Conservation (phyloP, 2,329 filamentous ascomycete species). For the Verticillium klebahnii region DNA sequence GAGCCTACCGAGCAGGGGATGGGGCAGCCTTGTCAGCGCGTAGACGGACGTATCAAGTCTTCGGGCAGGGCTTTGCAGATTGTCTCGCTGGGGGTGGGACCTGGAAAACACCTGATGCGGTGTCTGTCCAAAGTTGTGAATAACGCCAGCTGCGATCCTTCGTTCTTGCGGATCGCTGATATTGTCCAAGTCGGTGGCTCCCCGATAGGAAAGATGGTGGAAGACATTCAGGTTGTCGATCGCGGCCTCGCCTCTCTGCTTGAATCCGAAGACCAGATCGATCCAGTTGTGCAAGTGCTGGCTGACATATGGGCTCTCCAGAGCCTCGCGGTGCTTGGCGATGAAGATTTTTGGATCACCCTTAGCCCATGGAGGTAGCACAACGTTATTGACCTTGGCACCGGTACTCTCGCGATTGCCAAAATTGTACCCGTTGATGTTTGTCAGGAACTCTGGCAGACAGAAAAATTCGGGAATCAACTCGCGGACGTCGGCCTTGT, state of each 20-base stretch:
- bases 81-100: constrained; percentile 73
- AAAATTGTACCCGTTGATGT: constrained; percentile 92
- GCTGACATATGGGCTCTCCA: constrained; percentile 91
- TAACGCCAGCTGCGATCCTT: constrained; percentile 86
- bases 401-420: constrained; percentile 78
- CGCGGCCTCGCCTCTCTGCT: constrained; percentile 89
- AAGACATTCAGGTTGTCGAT: constrained; percentile 93
- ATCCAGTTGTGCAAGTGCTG: constrained; percentile 92
- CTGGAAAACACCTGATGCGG: constrained; percentile 89
- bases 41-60: constrained; percentile 76
- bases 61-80: constrained; percentile 56
- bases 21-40: constrained; percentile 70
- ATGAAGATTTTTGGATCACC: constrained; percentile 95
- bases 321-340: constrained; percentile 87
- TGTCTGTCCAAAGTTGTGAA: constrained; percentile 98
- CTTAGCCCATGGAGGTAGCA: constrained; percentile 94
- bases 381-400: constrained; percentile 76
- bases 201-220: constrained; percentile 91
- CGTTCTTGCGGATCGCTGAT: constrained; percentile 87
- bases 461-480: constrained; percentile 97
- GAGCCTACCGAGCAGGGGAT: constrained; percentile 63
- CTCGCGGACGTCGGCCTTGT: constrained; percentile 91
- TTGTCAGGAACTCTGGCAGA: constrained; percentile 89
- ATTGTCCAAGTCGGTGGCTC: constrained; percentile 85
- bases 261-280: constrained; percentile 88